Conservation (phyloP, 805 yeast species). For the Wickerhamomyces ciferrii region DNA sequence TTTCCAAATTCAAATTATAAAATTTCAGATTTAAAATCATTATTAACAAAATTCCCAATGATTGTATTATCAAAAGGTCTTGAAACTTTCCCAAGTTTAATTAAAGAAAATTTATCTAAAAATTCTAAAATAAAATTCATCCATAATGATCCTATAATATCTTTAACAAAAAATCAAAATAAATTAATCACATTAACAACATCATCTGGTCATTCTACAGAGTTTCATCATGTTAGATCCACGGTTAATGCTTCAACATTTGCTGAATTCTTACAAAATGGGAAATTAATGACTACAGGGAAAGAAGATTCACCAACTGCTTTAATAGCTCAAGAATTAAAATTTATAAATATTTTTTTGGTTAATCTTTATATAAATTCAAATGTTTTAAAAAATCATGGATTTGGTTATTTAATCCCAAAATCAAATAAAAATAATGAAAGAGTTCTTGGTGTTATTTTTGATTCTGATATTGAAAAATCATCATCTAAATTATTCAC, state of each 20-base stretch:
- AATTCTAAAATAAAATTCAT: constrained; percentile 37
- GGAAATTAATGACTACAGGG: constrained; percentile 12
- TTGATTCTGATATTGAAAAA: constrained; percentile 80
- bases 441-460: constrained; percentile 77
- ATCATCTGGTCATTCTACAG: neutral
- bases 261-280: constrained; percentile 28
- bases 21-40: constrained; percentile 28
- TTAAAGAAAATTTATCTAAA: constrained; percentile 31
- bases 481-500: constrained; percentile 31
- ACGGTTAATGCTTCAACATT: constrained; percentile 40
- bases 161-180: constrained; percentile 2
- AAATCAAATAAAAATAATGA: constrained; percentile 38
- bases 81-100: constrained; percentile 41
- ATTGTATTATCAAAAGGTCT: constrained; percentile 53
- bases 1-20: constrained; percentile 33
- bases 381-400: constrained; percentile 41
- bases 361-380: constrained; percentile 61
- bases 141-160: constrained; percentile 21
- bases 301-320: constrained; percentile 8
- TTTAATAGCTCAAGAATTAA: constrained; percentile 15
- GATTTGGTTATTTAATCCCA: constrained; percentile 91
- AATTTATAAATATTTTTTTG: constrained; percentile 44
- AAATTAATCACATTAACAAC: constrained; percentile 2
- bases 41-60: constrained; percentile 55
- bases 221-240: constrained; percentile 53